phyloP scores from a whole-genome alignment of 257 asterid species.

The Vinca minor region DNA sequence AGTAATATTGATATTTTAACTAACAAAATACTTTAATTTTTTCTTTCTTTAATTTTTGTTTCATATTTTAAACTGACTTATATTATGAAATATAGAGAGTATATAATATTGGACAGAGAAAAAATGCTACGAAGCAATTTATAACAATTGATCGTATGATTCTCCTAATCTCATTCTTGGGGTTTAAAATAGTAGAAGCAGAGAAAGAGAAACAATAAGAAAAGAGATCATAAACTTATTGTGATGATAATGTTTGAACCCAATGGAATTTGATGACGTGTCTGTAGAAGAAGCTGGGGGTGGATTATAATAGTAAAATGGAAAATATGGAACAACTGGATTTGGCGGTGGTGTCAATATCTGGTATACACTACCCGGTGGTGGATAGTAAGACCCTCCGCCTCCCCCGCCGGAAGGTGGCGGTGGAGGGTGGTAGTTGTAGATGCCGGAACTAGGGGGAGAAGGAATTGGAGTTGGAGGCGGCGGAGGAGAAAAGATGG shows the following conservation, averaged over 20 bases:
- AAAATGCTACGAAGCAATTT: too few species aligned
- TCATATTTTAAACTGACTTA: too few species aligned
- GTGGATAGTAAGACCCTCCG: constrained; percentile 47
- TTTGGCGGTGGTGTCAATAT: constrained; percentile 74
- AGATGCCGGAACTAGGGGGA: constrained; percentile 36
- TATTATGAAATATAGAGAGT: too few species aligned
- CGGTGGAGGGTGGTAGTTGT: constrained; percentile 25
- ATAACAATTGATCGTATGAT: too few species aligned
- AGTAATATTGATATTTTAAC: too few species aligned
- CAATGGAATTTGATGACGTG: constrained; percentile 21
- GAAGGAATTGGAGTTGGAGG: too few species aligned
- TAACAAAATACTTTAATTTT: too few species aligned
- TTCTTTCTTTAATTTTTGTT: too few species aligned
- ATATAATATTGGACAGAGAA: too few species aligned
- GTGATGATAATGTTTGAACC: not conserved
- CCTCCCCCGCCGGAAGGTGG: constrained; percentile 11
- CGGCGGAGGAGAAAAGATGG: constrained; percentile 45
- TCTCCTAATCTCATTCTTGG: too few species aligned
- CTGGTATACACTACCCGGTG: constrained; percentile 24
- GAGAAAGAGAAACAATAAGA: constrained; percentile 13
- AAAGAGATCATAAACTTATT: constrained; percentile 8
- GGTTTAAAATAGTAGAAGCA: not conserved
- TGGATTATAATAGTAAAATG: constrained; percentile 54
- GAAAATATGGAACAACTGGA: constrained; percentile 83
- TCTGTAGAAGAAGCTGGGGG: constrained; percentile 45